Evolutionary conservation across 148 eudicot species (phyloP).

Genomic region (Rhododendron ovatum): DNA sequence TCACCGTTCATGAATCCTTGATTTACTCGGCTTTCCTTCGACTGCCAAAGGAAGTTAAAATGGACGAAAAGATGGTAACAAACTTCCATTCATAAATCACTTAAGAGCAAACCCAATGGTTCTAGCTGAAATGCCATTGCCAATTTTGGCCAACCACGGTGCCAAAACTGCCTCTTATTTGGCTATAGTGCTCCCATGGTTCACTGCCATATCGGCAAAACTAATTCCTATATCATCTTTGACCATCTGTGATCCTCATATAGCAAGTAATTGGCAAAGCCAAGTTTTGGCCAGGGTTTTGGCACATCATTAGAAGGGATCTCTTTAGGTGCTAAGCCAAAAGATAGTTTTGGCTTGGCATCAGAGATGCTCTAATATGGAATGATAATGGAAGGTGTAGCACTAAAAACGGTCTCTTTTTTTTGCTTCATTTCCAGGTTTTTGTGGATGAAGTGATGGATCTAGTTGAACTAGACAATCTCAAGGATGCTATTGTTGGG

Average conservation of each 20-base stretch:
- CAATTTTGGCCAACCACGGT: not conserved
- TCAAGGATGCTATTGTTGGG: slow-evolving; percentile 47
- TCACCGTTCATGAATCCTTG: slow-evolving; percentile 42
- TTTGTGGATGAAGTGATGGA: slow-evolving; percentile 51
- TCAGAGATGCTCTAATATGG: not conserved
- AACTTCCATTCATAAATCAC: not conserved
- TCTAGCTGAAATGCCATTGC: not conserved
- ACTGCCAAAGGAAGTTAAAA: slow-evolving; percentile 36
- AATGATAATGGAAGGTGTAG: not conserved
- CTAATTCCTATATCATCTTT: not conserved
- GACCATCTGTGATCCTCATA: not conserved
- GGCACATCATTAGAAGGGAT: not conserved
- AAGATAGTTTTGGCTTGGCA: no score
- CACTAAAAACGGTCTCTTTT: not conserved
- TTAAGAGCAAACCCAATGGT: not conserved
- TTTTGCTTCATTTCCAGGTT: slow-evolving; percentile 18
- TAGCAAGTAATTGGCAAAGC: not conserved
- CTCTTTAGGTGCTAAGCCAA: no score
- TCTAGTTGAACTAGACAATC: slow-evolving; percentile 38
- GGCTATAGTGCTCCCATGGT: not conserved
- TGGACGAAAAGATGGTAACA: slow-evolving; percentile 36
- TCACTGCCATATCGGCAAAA: not conserved
- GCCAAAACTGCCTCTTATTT: not conserved
- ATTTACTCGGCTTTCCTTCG: slow-evolving; percentile 50
- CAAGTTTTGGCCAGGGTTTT: not conserved